Evolutionary conservation across 176 grass and related monocot species (phyloP), one percentile per base, ranked within the genome.

Genomic region (Secale cereale): DNA sequence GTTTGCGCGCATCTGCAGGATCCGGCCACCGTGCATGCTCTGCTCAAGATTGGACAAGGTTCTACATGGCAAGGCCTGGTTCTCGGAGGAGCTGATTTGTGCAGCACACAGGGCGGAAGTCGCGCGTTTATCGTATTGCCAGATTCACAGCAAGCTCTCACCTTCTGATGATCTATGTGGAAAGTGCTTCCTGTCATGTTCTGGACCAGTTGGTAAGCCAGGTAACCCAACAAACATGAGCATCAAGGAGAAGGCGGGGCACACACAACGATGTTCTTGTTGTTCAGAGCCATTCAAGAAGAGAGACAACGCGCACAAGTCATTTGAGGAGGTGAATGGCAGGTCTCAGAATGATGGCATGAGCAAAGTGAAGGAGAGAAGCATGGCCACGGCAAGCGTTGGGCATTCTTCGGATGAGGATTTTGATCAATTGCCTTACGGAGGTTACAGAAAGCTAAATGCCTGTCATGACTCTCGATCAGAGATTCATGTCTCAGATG

Each of bases 1-100:
- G 79, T 92, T 99, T 6, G 90, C 97, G 48, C 89, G 82, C 23
- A 64, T 88, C 60, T 92, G 90, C 77, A 89, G 83, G 63, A 85
- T 99, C 20, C 84, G 86, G 40, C 78, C 90, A 43, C 97, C 97
- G 14, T 99, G 93, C 68, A 77, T 97, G 29, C 57, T 94, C 26
- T 99, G 97, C 79, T 92, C 90, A 31, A 87, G 87, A 78, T 82
- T 91, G 40, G 85, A 91, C 63, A 64, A 64, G 50, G 56, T 87
- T 60, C 81, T 99, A 10, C 90, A 89, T 87, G 87, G 76, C 48
- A 91, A 87, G 62, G 78, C 85, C 10, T 93, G 92, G 78, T 99
- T 96, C 85, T 89, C 89, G 61, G 85, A 85, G 33, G 91, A 97
- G 85, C 85, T 95, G 52, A 41, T 97, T 62, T 99, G 97, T 74